phyloP scores from a whole-genome alignment of 208 protist species.

The Porcisia hertigi region DNA sequence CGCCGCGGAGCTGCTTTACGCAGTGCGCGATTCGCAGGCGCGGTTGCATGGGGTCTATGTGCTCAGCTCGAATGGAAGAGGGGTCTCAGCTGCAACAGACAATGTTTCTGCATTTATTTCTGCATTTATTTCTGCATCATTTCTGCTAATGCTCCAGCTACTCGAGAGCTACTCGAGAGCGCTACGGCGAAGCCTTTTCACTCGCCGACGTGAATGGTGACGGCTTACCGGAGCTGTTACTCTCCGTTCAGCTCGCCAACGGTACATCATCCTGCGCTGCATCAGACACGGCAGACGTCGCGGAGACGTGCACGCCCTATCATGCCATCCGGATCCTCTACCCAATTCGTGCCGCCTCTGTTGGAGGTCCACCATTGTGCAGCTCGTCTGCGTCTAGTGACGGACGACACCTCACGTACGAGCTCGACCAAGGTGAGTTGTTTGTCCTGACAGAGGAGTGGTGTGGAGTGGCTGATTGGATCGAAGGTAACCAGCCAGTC shows the following conservation, averaged over 20 bases:
- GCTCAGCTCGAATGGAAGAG: constrained; percentile 5
- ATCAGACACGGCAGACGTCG: constrained; percentile 1
- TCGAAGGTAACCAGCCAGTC: not conserved
- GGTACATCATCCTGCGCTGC: constrained; percentile 7
- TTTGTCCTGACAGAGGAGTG: constrained; percentile 19
- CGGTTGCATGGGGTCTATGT: constrained; percentile 35
- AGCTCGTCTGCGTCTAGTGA: not conserved
- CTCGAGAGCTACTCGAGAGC: not conserved
- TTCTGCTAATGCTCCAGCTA: constrained; percentile 16
- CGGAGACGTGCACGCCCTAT: constrained; percentile 19
- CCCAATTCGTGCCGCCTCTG: constrained; percentile 8
- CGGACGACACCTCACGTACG: constrained; percentile 19
- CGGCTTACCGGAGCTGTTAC: constrained; percentile 49
- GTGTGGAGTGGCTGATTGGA: constrained; percentile 21
- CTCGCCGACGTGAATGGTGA: constrained; percentile 58
- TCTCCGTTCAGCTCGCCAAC: constrained; percentile 38
- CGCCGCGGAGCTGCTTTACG: constrained; percentile 58
- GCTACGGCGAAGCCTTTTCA: constrained; percentile 39
- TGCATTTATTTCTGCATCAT: not conserved
- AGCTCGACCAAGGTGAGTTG: constrained; percentile 9
- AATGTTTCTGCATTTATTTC: not conserved
- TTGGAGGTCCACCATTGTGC: constrained; percentile 14
- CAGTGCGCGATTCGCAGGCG: constrained; percentile 27
- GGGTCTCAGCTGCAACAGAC: not conserved
- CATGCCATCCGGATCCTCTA: constrained; percentile 28